Conservation (phyloP, 805 yeast genomes). For the Millerago galiae region DNA sequence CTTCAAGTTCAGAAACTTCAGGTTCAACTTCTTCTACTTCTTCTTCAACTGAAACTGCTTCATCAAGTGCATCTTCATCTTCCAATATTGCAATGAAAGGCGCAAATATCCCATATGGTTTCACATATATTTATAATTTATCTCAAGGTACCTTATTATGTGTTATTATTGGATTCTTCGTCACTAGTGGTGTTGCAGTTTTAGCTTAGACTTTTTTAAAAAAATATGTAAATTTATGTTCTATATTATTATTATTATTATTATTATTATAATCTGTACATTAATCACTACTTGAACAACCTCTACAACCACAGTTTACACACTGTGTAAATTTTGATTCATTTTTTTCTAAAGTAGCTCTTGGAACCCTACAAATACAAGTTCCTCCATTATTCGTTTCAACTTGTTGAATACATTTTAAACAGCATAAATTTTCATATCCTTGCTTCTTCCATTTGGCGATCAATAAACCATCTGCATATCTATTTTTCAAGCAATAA, state of each 20-base stretch:
- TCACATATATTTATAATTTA: conserved; percentile 7
- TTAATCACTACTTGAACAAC: conserved; percentile 73
- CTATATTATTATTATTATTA: background rate
- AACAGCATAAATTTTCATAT: conserved; percentile 79
- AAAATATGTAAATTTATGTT: background rate
- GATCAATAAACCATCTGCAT: conserved; percentile 62
- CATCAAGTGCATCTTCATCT: conserved; percentile 21
- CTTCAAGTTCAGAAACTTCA: conserved; percentile 10
- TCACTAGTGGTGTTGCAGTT: conserved; percentile 10
- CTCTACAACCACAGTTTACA: conserved; percentile 78
- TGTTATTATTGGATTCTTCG: conserved; percentile 5
- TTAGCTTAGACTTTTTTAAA: conserved; percentile 3
- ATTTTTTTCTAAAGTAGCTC: conserved; percentile 38
- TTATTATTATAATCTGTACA: too few relatives aligned
- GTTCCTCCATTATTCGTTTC: conserved; percentile 62
- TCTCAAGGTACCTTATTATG: conserved; percentile 7
- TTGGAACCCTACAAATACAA: conserved; percentile 85
- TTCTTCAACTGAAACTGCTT: conserved; percentile 18
- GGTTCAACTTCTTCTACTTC: conserved; percentile 11
- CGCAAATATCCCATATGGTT: conserved; percentile 17
- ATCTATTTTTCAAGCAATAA: conserved; percentile 62
- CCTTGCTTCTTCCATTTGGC: conserved; percentile 86
- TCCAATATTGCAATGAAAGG: conserved; percentile 21
- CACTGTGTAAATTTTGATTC: conserved; percentile 44
- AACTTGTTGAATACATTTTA: conserved; percentile 61